These are phyloP conservation scores for Arabidopsis arenosa DNA, from an alignment of 345 rosid species.

Conservation along the genomic window DNA sequence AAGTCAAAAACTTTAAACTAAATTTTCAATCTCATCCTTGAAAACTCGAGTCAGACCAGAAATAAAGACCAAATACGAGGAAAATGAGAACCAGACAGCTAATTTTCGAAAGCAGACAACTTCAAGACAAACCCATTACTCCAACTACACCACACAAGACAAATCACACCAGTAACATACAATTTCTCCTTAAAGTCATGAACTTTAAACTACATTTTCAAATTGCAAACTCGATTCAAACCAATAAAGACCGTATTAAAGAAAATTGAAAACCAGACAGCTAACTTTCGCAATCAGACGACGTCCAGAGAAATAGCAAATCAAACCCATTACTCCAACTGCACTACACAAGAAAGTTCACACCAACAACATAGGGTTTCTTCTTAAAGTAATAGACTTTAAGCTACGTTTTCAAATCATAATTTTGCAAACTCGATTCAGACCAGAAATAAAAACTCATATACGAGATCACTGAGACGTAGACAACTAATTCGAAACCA, in stretches of 20 bases:
- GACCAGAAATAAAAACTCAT: background rate
- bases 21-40: background rate
- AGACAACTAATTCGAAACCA: background rate
- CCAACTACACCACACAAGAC: background rate
- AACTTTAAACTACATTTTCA: background rate
- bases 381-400: background rate
- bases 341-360: background rate
- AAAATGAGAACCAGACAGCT: constrained; percentile 9
- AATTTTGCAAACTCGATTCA: background rate
- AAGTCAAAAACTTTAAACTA: background rate
- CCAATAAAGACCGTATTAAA: background rate
- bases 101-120: background rate
- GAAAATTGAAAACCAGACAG: background rate
- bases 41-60: background rate
- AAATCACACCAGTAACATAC: background rate
- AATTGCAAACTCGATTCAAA: background rate
- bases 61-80: background rate
- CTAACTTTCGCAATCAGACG: background rate
- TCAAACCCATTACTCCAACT: constrained; percentile 6
- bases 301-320: background rate
- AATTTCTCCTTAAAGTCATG: background rate
- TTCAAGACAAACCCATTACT: background rate
- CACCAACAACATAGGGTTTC: background rate
- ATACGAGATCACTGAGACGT: background rate
- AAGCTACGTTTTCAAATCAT: background rate